A percentile compares a stretch with the other conserved stretches of the same genome.
These are phyloP conservation scores for Talaromyces rugulosus DNA, from an alignment of 2,329 filamentous ascomycete species.

Conservation along the genomic window DNA sequence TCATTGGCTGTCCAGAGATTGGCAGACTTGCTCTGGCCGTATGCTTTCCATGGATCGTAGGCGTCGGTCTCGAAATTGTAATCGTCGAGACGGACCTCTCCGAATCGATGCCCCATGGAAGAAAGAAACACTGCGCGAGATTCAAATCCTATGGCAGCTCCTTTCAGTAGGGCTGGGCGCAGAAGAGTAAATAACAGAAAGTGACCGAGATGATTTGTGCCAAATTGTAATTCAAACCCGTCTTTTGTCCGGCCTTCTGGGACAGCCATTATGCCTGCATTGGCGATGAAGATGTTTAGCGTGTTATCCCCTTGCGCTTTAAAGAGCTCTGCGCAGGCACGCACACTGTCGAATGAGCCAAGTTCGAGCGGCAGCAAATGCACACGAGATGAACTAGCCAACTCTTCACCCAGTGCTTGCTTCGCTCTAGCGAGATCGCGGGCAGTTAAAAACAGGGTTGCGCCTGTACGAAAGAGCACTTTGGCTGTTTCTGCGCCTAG, in stretches of 20 bases:
- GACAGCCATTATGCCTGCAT: slow-evolving; percentile 29
- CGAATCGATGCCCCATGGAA: slow-evolving; percentile 20
- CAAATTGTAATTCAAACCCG: slow-evolving; percentile 31
- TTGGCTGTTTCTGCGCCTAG: slow-evolving; percentile 8
- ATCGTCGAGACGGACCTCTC: slow-evolving; percentile 32
- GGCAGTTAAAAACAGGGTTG: slow-evolving; percentile 9
- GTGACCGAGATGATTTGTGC: slow-evolving; percentile 31
- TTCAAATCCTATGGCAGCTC: slow-evolving; percentile 13
- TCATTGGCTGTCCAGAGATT: slow-evolving; percentile 10
- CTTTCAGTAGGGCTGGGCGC: slow-evolving; percentile 22
- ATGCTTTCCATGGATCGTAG: slow-evolving; percentile 11
- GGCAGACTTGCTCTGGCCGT: slow-evolving; percentile 13
- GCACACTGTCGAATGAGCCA: background rate
- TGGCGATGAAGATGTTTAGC: slow-evolving; percentile 30
- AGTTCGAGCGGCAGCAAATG: background rate
- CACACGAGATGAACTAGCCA: background rate
- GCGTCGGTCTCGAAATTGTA: slow-evolving; percentile 33
- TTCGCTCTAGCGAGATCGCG: slow-evolving; percentile 1
- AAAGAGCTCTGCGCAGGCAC: background rate
- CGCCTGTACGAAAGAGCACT: slow-evolving; percentile 4
- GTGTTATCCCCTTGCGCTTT: slow-evolving; percentile 15
- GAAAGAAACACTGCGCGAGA: slow-evolving; percentile 19
- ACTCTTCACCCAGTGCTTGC: slow-evolving; percentile 3
- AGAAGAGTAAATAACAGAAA: slow-evolving; percentile 31
- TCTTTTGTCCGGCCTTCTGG: slow-evolving; percentile 20